phyloP scores from a whole-genome alignment of 2,329 filamentous ascomycete genomes.

The Rhinocladiella mackenziei region DNA sequence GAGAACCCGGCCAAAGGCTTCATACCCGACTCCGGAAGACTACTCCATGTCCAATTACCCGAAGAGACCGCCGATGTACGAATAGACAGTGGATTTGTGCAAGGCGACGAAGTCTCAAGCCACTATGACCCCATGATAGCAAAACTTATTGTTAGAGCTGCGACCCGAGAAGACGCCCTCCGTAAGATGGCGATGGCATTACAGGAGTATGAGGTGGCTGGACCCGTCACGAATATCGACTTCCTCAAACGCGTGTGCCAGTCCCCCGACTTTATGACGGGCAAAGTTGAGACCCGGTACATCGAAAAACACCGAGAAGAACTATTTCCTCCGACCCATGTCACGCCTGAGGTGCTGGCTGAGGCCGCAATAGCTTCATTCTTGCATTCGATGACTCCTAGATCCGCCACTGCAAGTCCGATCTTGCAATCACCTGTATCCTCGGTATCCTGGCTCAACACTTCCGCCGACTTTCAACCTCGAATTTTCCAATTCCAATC shows the following conservation, averaged over 20 bases:
- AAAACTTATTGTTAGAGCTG: conserved; percentile 87
- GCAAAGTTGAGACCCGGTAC: conserved; percentile 92
- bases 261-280: conserved; percentile 75
- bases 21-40: conserved; percentile 84
- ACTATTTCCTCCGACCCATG: conserved; percentile 63
- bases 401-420: not conserved
- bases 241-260: conserved; percentile 86
- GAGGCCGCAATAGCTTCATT: conserved; percentile 81
- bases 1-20: conserved; percentile 91
- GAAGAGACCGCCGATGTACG: conserved; percentile 63
- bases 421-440: conserved; percentile 3
- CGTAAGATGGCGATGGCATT: conserved; percentile 76
- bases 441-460: conserved; percentile 25
- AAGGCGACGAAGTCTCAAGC: conserved; percentile 87
- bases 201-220: conserved; percentile 86
- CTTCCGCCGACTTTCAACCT: conserved; percentile 26
- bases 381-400: conserved; percentile 32
- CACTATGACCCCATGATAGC: conserved; percentile 99
- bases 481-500: conserved; percentile 28
- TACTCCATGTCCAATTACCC: conserved; percentile 78
- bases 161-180: conserved; percentile 73
- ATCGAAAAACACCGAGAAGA: conserved; percentile 82
- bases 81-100: conserved; percentile 87
- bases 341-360: conserved; percentile 70
- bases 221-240: conserved; percentile 91